phyloP scores from a whole-genome alignment of 2,329 filamentous ascomycete genomes.

The Penicillium olsonii region DNA sequence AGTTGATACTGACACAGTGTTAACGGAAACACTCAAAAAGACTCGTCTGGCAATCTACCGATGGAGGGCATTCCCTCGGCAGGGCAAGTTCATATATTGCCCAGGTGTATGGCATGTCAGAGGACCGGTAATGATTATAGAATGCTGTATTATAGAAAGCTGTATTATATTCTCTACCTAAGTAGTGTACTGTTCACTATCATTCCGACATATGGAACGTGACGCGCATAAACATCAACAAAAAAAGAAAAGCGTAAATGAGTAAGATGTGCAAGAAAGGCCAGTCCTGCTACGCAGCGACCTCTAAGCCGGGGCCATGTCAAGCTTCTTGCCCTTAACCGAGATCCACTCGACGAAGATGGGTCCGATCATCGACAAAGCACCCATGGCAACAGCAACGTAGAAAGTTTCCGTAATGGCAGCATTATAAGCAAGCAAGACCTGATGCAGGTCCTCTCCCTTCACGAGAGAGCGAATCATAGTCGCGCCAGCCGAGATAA shows the following conservation, averaged over 20 bases:
- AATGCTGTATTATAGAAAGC: no score
- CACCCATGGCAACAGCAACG: slow-evolving; percentile 39
- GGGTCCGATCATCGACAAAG: slow-evolving; percentile 35
- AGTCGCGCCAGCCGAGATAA: slow-evolving; percentile 41
- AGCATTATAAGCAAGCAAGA: slow-evolving; percentile 40
- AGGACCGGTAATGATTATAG: no score
- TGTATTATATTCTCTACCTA: no score
- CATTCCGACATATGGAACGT: background rate
- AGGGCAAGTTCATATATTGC: no score
- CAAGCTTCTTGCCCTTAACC: slow-evolving; percentile 39
- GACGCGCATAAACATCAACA: background rate
- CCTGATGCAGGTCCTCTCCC: slow-evolving; percentile 26
- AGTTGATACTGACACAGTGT: no score
- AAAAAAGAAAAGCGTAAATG: slow-evolving; percentile 17
- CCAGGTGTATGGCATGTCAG: no score
- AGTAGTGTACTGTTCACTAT: no score
- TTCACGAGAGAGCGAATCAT: slow-evolving; percentile 34
- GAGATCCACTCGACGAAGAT: slow-evolving; percentile 44
- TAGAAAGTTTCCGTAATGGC: slow-evolving; percentile 43
- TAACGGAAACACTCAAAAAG: no score
- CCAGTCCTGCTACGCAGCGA: background rate
- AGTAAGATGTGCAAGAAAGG: slow-evolving; percentile 19
- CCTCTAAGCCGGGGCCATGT: slow-evolving; percentile 18
- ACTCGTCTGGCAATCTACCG: no score
- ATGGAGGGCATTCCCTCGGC: no score